phyloP scores from a whole-genome alignment of 2,329 filamentous ascomycete genomes.

The Talaromyces sp. region DNA sequence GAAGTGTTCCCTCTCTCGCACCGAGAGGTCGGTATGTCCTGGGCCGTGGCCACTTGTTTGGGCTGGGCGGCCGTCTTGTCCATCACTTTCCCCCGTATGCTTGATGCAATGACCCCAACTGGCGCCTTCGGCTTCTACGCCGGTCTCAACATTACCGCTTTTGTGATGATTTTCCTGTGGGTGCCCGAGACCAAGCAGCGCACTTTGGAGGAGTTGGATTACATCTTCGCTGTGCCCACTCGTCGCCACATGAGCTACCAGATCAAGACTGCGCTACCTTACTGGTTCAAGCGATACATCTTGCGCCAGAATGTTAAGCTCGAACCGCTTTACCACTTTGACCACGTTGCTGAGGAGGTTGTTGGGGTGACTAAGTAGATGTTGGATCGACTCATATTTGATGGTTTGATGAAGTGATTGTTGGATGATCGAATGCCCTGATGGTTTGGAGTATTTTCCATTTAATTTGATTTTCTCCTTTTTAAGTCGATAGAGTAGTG shows the following conservation, averaged over 20 bases:
- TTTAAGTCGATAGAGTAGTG: neutral
- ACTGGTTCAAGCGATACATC: conserved; percentile 59
- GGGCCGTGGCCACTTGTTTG: conserved; percentile 45
- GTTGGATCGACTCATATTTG: neutral
- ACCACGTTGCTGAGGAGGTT: conserved; percentile 13
- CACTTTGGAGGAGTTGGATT: conserved; percentile 58
- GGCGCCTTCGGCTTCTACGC: conserved; percentile 23
- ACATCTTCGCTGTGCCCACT: conserved; percentile 58
- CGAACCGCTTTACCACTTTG: conserved; percentile 54
- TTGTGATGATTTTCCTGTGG: conserved; percentile 63
- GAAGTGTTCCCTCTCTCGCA: conserved; percentile 57
- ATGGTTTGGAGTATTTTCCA: neutral
- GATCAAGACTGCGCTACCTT: conserved; percentile 55
- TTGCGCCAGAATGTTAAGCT: conserved; percentile 46
- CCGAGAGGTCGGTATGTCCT: conserved; percentile 46
- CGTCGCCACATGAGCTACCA: conserved; percentile 58
- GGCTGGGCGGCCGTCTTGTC: conserved; percentile 52
- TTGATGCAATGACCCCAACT: conserved; percentile 38
- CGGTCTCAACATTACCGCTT: conserved; percentile 58
- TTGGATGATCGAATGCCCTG: neutral
- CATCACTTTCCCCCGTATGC: conserved; percentile 49
- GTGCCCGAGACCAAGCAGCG: conserved; percentile 57
- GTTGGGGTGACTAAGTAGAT: neutral
- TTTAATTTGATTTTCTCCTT: neutral
- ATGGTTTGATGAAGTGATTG: neutral